Conservation (phyloP, 805 yeast species). For the Yarrowia hollandica region DNA sequence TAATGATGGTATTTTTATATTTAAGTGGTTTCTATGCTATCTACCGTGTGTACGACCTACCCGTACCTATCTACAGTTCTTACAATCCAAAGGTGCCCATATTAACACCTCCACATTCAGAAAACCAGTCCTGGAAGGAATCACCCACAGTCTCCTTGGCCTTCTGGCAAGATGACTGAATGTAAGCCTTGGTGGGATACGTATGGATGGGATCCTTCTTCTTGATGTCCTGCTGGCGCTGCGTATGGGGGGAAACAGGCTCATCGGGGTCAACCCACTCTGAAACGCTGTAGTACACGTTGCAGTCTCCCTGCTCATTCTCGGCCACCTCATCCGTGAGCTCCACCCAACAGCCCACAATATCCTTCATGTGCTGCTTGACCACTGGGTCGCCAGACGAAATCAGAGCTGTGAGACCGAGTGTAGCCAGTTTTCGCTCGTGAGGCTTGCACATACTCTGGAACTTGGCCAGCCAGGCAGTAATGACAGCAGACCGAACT, state of each 20-base stretch:
- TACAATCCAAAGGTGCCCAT: constrained; percentile 24
- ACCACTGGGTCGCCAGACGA: constrained; percentile 43
- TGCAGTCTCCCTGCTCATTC: constrained; percentile 49
- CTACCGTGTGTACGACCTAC: not conserved
- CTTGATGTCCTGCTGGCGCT: constrained; percentile 25
- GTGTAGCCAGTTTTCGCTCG: constrained; percentile 63
- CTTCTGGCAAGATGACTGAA: constrained; percentile 25
- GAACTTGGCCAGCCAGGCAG: constrained; percentile 42
- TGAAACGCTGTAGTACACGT: constrained; percentile 34
- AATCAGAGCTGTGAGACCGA: constrained; percentile 60
- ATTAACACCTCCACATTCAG: constrained; percentile 22
- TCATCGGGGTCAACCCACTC: constrained; percentile 31
- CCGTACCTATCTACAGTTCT: constrained; percentile 14
- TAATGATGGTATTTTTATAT: not conserved
- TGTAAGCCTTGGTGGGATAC: constrained; percentile 24
- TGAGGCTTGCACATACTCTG: constrained; percentile 70
- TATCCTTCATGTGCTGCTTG: constrained; percentile 39
- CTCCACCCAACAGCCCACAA: constrained; percentile 50
- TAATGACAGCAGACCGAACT: constrained; percentile 1
- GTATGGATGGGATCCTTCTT: constrained; percentile 28
- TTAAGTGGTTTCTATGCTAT: not conserved
- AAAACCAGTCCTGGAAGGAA: constrained; percentile 26
- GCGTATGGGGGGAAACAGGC: constrained; percentile 12
- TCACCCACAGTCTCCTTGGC: constrained; percentile 14
- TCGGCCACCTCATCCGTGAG: constrained; percentile 79